Percentiles rank a stretch among this genome's conserved stretches.
These are phyloP conservation scores for Venturia oleaginea DNA, from an alignment of 2,329 filamentous ascomycete species.

Conservation along the genomic window DNA sequence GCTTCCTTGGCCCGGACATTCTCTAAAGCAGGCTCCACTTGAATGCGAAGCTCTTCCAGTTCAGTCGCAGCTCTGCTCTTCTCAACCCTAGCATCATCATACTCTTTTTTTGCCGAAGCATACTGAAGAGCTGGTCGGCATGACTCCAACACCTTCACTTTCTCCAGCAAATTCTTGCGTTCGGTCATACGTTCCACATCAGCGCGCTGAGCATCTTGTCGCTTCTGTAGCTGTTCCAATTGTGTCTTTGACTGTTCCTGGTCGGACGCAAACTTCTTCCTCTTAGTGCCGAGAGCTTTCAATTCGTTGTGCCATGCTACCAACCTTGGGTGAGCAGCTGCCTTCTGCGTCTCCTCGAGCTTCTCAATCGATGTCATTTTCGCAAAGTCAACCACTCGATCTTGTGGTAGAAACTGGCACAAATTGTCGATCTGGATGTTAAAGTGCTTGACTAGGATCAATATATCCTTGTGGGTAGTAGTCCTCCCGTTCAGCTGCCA, in stretches of 20 bases:
- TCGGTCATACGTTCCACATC: slow-evolving; percentile 80
- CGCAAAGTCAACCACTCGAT: slow-evolving; percentile 91
- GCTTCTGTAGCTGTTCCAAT: slow-evolving; percentile 57
- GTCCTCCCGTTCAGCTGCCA: slow-evolving; percentile 67
- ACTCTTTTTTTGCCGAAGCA: slow-evolving; percentile 41
- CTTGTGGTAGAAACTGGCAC: slow-evolving; percentile 93
- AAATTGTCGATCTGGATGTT: slow-evolving; percentile 96
- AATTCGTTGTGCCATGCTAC: slow-evolving; percentile 67
- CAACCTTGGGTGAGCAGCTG: slow-evolving; percentile 76
- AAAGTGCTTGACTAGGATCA: slow-evolving; percentile 58
- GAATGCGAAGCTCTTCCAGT: slow-evolving; percentile 49
- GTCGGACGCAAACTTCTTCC: slow-evolving; percentile 54
- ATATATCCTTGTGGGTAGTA: slow-evolving; percentile 52
- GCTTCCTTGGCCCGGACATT: slow-evolving; percentile 60
- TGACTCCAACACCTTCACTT: slow-evolving; percentile 55
- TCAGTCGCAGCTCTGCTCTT: slow-evolving; percentile 48
- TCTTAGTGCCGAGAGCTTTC: slow-evolving; percentile 58
- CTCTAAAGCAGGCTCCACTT: slow-evolving; percentile 58
- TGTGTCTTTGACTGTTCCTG: slow-evolving; percentile 52
- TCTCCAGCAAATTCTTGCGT: slow-evolving; percentile 57
- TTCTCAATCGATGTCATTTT: slow-evolving; percentile 72
- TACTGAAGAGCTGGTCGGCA: slow-evolving; percentile 60
- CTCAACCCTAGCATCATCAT: slow-evolving; percentile 45
- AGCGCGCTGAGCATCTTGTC: slow-evolving; percentile 64
- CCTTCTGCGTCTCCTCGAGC: slow-evolving; percentile 76